These are phyloP conservation scores for Neofusicoccum kwambonambiense DNA, from an alignment of 2,329 filamentous ascomycete genomes.

Conservation along the genomic window DNA sequence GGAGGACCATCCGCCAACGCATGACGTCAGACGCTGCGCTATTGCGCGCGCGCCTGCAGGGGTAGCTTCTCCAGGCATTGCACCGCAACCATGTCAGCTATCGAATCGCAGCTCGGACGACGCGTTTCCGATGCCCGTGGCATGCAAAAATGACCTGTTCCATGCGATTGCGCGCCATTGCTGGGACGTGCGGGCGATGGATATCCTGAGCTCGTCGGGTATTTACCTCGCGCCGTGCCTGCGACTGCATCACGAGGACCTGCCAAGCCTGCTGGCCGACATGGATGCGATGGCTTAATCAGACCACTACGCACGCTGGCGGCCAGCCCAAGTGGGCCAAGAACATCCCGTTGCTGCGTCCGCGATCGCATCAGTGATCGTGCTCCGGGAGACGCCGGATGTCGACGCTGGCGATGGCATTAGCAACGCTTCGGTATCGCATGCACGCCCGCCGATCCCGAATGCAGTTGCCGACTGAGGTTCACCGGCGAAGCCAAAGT, in stretches of 20 bases:
- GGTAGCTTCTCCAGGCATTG: neutral
- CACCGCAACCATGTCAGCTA: neutral
- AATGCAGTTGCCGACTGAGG: neutral
- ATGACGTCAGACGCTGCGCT: neutral
- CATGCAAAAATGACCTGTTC: neutral
- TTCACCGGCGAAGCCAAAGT: neutral
- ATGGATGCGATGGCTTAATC: conserved; percentile 1
- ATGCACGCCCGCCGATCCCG: neutral
- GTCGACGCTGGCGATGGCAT: neutral
- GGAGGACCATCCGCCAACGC: neutral
- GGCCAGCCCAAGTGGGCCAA: neutral
- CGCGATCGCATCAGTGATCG: neutral
- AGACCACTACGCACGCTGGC: neutral
- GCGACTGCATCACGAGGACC: conserved; percentile 6
- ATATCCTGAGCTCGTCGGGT: neutral
- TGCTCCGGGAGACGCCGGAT: neutral
- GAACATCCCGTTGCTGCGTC: neutral
- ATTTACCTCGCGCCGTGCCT: neutral
- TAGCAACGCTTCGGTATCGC: neutral
- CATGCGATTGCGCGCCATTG: neutral
- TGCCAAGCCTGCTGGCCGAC: neutral
- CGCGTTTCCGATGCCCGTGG: neutral
- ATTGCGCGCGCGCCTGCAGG: neutral
- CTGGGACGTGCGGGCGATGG: neutral
- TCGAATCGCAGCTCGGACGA: neutral